Conservation (phyloP, 768 basidiomycete species). For the Agaricus blazei region DNA sequence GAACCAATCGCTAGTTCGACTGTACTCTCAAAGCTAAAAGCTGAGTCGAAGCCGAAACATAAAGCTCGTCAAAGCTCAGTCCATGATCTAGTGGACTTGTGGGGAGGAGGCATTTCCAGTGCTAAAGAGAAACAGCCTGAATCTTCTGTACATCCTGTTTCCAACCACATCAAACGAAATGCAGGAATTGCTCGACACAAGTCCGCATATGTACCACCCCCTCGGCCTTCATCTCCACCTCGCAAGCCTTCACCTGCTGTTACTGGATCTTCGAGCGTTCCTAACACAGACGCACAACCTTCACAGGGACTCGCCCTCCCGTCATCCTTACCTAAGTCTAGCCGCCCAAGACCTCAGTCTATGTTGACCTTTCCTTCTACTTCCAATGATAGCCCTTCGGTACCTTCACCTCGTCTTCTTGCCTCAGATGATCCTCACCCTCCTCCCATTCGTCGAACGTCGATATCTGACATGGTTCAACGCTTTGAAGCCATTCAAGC, state of each 20-base stretch:
- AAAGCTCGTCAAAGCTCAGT: constrained; percentile 76
- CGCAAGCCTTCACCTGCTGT: constrained; percentile 1
- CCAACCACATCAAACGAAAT: constrained; percentile 1
- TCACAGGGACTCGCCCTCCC: constrained; percentile 17
- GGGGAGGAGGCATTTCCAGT: constrained; percentile 49
- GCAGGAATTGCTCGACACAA: not conserved
- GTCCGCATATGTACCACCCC: constrained; percentile 1
- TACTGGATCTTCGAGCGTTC: not conserved
- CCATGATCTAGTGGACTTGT: constrained; percentile 77
- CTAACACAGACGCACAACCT: constrained; percentile 12
- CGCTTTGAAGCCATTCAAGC: constrained; percentile 64
- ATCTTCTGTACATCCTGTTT: not conserved
- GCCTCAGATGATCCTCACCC: constrained; percentile 43
- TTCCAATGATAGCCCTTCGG: constrained; percentile 34
- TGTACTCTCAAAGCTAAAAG: constrained; percentile 18
- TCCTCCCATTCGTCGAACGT: constrained; percentile 48
- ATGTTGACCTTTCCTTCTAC: constrained; percentile 67
- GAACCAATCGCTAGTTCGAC: constrained; percentile 28
- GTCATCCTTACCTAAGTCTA: constrained; percentile 18
- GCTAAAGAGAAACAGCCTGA: constrained; percentile 37
- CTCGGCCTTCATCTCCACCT: constrained; percentile 9
- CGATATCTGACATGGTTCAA: constrained; percentile 85
- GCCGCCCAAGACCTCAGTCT: constrained; percentile 72
- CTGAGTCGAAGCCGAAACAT: constrained; percentile 26
- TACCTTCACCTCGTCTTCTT: constrained; percentile 31